These are phyloP conservation scores for Leptographium radiaticola DNA, from an alignment of 2,329 filamentous ascomycete species.

Conservation along the genomic window DNA sequence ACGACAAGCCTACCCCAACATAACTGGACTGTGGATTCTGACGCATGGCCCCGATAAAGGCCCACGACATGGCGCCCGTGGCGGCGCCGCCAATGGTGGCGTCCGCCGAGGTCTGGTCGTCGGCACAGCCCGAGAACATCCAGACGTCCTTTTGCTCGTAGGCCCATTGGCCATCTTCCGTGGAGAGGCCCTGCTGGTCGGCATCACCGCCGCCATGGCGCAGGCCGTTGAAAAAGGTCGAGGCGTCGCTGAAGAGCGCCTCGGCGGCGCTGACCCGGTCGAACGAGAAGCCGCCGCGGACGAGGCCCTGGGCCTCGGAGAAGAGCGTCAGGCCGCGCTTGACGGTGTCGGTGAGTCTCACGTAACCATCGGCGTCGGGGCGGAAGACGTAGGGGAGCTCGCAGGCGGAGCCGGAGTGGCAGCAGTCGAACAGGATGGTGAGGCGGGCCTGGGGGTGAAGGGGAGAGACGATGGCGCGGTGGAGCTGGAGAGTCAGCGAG, in stretches of 20 bases:
- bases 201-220: slow-evolving; percentile 21
- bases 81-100: slow-evolving; percentile 21
- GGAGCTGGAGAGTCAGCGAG: slow-evolving; percentile 19
- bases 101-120: slow-evolving; percentile 26
- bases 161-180: slow-evolving; percentile 28
- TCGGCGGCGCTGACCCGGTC: slow-evolving; percentile 35
- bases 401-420: slow-evolving; percentile 45
- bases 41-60: slow-evolving; percentile 20
- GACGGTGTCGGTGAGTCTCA: slow-evolving; percentile 41
- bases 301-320: slow-evolving; percentile 32
- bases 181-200: slow-evolving; percentile 23
- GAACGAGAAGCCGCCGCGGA: slow-evolving; percentile 33
- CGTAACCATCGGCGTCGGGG: slow-evolving; percentile 40
- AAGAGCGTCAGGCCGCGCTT: slow-evolving; percentile 35
- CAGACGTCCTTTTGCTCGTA: slow-evolving; percentile 26
- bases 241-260: slow-evolving; percentile 38
- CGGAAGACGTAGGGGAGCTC: slow-evolving; percentile 47
- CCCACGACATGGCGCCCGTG: slow-evolving; percentile 26
- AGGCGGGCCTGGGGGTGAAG: slow-evolving; percentile 36
- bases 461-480: slow-evolving; percentile 35
- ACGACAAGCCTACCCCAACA: slow-evolving; percentile 14
- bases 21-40: slow-evolving; percentile 19
- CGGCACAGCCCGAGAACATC: slow-evolving; percentile 27
- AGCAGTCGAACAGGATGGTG: slow-evolving; percentile 48
- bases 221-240: slow-evolving; percentile 38